Conservation (phyloP, 2,329 filamentous ascomycete species). For the Nemania bipapillata region DNA sequence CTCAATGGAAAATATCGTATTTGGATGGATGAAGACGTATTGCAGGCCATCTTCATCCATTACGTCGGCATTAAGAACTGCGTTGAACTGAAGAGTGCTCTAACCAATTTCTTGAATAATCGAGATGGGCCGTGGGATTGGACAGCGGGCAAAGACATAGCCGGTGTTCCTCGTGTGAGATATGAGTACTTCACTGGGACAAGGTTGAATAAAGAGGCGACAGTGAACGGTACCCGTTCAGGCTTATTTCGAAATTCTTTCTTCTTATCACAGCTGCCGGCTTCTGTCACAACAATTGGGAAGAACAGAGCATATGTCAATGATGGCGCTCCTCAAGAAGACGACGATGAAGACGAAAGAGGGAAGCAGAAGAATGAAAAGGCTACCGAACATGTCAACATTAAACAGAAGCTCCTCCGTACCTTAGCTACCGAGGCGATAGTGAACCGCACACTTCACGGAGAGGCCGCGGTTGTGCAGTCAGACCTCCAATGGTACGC, state of each 20-base stretch:
- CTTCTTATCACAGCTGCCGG: conserved; percentile 53
- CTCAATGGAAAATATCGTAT: conserved; percentile 59
- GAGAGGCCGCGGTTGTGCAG: conserved; percentile 53
- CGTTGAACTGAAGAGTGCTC: conserved; percentile 46
- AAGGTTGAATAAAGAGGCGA: neutral
- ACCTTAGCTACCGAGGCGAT: conserved; percentile 55
- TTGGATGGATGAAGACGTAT: conserved; percentile 59
- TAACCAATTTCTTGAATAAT: conserved; percentile 40
- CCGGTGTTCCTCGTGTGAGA: conserved; percentile 12
- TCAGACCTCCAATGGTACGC: conserved; percentile 58
- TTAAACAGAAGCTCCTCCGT: conserved; percentile 55
- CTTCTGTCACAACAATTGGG: conserved; percentile 22
- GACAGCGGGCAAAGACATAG: conserved; percentile 10
- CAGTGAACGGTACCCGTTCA: neutral
- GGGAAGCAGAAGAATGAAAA: conserved; percentile 29
- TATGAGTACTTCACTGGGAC: conserved; percentile 40
- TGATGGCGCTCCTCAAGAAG: conserved; percentile 44
- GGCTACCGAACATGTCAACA: conserved; percentile 45
- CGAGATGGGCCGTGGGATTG: conserved; percentile 34
- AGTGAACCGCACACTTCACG: conserved; percentile 45
- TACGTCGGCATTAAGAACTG: conserved; percentile 55
- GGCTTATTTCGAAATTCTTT: conserved; percentile 47
- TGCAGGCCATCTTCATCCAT: conserved; percentile 59
- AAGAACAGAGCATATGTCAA: conserved; percentile 36
- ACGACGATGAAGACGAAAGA: conserved; percentile 31